phyloP scores from a whole-genome alignment of 2,329 filamentous ascomycete genomes.

The Scedosporium minutisporum region DNA sequence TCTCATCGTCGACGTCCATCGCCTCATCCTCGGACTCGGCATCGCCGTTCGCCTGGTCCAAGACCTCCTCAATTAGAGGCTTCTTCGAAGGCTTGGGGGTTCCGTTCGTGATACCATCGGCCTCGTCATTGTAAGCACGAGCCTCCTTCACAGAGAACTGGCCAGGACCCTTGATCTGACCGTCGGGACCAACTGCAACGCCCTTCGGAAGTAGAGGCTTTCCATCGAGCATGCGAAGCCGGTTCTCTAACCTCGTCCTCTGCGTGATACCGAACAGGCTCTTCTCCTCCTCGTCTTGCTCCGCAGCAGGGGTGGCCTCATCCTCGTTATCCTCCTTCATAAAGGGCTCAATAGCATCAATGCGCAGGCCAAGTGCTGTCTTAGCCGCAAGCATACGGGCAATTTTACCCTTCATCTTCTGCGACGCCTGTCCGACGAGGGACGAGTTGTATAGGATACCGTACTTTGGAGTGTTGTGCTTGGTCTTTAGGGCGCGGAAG shows the following conservation, averaged over 20 bases:
- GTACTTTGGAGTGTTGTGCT: conserved; percentile 98
- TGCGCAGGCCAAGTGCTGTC: conserved; percentile 82
- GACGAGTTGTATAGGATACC: conserved; percentile 90
- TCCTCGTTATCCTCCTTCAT: conserved; percentile 58
- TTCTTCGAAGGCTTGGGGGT: conserved; percentile 21
- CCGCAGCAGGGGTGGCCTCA: conserved; percentile 46
- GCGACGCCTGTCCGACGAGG: conserved; percentile 90
- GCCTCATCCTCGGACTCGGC: conserved; percentile 22
- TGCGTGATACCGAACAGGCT: conserved; percentile 66
- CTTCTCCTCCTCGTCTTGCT: conserved; percentile 81
- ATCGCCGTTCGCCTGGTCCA: conserved; percentile 2
- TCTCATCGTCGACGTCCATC: conserved; percentile 25
- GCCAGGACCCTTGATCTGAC: conserved; percentile 50
- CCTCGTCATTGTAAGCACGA: conserved; percentile 88
- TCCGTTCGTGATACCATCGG: conserved; percentile 61
- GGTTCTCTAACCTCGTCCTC: conserved; percentile 65
- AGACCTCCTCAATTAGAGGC: conserved; percentile 38
- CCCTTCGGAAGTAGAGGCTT: conserved; percentile 76
- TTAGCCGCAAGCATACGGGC: conserved; percentile 93
- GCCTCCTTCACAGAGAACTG: conserved; percentile 92
- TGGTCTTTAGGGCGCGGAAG: conserved; percentile 96
- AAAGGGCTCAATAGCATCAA: conserved; percentile 66
- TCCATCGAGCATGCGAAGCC: conserved; percentile 72
- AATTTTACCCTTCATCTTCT: conserved; percentile 99
- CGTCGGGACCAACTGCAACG: conserved; percentile 64